Evolutionary conservation across 2,329 filamentous ascomycete genomes (phyloP), one percentile per base, ranked within the genome.

Genomic region (Piedraia hortae): DNA sequence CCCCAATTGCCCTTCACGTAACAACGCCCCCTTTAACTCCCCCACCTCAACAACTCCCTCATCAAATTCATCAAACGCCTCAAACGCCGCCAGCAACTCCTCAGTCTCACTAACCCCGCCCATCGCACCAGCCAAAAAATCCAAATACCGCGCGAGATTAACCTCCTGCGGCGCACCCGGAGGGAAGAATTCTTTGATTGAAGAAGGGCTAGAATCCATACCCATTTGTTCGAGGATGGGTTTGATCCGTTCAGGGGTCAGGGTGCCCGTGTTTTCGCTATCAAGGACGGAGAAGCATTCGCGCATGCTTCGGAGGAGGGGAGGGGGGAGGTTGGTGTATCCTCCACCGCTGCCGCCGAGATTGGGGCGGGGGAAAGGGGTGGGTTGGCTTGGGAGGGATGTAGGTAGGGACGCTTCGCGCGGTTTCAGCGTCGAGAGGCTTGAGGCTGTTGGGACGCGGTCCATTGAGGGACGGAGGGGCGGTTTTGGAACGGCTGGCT

Each of bases 261-360:
- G 68, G 22, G 62, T 53, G 10, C 82, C 80, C 38, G 85, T 77
- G 37, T 77, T 80, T 45, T 85, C 70, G 28, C 75, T 61, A 44
- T 93, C 85, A 20, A 97, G 56, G 27, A 91, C 78, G 44, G 88
- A 75, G 45, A 93, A 97, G 0, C 72, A 77, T 41, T 93, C 82
- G 28, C 85, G 64, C 46, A 97, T 61, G 35, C 75, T 74, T 37
- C 80, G 65, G 16, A 91, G 64, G 35, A 91, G 75, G 3, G 73
- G 56, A 2, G 75, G 66, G 16, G 82, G 72, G 18, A 93, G 48
- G 37, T 73, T 69, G 3, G 68, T 66, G 17, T 14, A 14, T 12
- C 17, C 11, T 15, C 23, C 6, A 24, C 29, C 6, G 9, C 11
- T 16, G 12, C 19, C 10, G 14, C 16, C 10, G 9, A 23, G 14